These are phyloP conservation scores for Ceratobasidium papillatum DNA, from an alignment of 1,284 basidiomycete species.

Conservation along the genomic window DNA sequence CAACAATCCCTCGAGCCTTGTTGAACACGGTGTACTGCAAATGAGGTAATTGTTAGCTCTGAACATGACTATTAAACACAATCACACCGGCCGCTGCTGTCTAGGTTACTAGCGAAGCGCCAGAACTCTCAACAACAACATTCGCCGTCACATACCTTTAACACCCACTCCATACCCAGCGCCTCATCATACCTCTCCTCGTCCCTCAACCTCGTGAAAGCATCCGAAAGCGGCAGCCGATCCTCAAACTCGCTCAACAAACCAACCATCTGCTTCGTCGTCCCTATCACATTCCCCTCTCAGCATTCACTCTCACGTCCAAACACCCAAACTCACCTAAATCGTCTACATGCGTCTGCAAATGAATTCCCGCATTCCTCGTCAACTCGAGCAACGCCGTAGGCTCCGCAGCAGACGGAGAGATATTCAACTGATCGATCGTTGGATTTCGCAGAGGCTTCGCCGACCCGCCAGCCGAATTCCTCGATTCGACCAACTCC, in stretches of 20 bases:
- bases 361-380: conserved; percentile 36
- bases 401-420: conserved; percentile 37
- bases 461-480: not conserved
- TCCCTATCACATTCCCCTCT: conserved; percentile 3
- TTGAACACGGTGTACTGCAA: conserved; percentile 44
- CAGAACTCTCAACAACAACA: not conserved
- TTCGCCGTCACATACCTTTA: conserved; percentile 39
- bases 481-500: conserved; percentile 23
- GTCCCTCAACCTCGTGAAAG: conserved; percentile 35
- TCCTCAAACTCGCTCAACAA: conserved; percentile 44
- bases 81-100: not conserved
- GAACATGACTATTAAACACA: not conserved
- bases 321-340: conserved; percentile 27
- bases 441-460: conserved; percentile 35
- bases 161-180: conserved; percentile 41
- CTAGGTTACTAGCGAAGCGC: not conserved
- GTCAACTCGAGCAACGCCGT: conserved; percentile 36
- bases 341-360: conserved; percentile 44
- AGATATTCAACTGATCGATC: conserved; percentile 44
- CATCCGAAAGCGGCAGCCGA: conserved; percentile 42
- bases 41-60: not conserved
- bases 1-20: conserved; percentile 42
- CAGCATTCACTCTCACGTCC: not conserved
- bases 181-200: conserved; percentile 40
- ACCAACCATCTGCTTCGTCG: conserved; percentile 39